Base-by-base conservation (phyloP, 768 basidiomycete genomes). In the Tremella fuciformis region DNA sequence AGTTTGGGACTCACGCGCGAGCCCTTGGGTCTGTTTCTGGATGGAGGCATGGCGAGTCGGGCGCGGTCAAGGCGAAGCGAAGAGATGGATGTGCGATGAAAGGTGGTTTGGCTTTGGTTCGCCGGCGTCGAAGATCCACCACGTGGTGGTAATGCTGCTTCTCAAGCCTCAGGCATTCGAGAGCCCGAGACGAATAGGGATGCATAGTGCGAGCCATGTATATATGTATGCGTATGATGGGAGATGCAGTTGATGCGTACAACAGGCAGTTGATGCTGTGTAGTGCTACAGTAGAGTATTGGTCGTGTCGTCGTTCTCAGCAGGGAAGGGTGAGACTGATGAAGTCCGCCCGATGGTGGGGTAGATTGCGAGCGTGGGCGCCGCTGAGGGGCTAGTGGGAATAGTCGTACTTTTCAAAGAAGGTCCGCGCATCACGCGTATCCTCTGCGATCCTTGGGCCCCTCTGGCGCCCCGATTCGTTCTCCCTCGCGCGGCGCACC, bases 391-490 rank as follows among this genome's bases (percentile, higher is more conserved):
- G 11, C 29, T 34, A 63, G 40, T 67, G 67, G 8, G 67, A 38
- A 52, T 76, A 76, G 44, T 76, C 75, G 59, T 74, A 77, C 60
- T 76, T 75, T 52, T 78, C 73, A 53, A 69, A 78, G 62, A 78
- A 78, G 2, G 75, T 77, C 58, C 69, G 67, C n/a, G 73, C 71
- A 57, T 76, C 71, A 44, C 54, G 59, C 2, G 76, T 77, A 76
- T 78, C 47, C 53, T 75, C 76, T 24, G 74, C 74, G 16, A 62
- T 61, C 49, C 67, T 67, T 1, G 76, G 70, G 8, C 76, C 74
- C 22, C 74, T 81, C 76, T 22, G 85, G 84, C 29, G 79, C 67
- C 55, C 78, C 79, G 78, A 88, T 84, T 29, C 86, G 79, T 68
- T 81, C 79, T 80, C 80, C 54, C 65, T 62, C 54, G 65, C 57